Evolutionary conservation across 441 rosid species (phyloP).

Genomic region (Manihot esculenta): DNA sequence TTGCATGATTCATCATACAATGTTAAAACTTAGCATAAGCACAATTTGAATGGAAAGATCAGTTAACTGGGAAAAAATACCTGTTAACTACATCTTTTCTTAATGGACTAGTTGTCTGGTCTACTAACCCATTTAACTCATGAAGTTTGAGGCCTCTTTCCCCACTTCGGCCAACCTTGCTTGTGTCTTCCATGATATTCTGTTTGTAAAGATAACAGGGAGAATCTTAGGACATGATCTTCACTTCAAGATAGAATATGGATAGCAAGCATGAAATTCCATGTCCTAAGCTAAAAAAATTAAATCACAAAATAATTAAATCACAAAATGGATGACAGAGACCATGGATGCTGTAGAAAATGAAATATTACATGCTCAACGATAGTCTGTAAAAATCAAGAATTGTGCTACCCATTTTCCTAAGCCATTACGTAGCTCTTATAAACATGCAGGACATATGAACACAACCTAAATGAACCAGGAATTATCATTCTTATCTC

Average conservation of each 20-base stretch:
- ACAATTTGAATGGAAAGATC: background rate
- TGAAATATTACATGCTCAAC: background rate
- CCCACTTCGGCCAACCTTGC: conserved; percentile 33
- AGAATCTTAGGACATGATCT: conserved; percentile 34
- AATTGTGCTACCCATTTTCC: background rate
- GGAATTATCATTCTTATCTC: background rate
- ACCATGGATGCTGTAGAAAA: background rate
- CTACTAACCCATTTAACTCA: conserved; percentile 37
- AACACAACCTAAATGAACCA: background rate
- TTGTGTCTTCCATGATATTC: conserved; percentile 29
- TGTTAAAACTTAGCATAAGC: conserved; percentile 5
- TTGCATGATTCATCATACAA: background rate
- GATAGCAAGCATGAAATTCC: conserved; percentile 23
- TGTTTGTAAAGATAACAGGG: conserved; percentile 25
- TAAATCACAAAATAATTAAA: conserved; percentile 3
- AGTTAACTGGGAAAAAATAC: conserved; percentile 24
- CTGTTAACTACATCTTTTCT: conserved; percentile 54
- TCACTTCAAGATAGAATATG: conserved; percentile 15
- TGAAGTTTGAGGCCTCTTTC: conserved; percentile 39
- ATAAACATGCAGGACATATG: background rate
- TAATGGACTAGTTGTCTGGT: conserved; percentile 41
- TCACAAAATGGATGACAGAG: background rate
- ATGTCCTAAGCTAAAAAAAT: too few relatives aligned
- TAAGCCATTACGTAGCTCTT: background rate
- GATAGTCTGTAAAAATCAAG: background rate